These are phyloP conservation scores for Pouteria glomerata DNA, from an alignment of 148 eudicot species.

Conservation along the genomic window DNA sequence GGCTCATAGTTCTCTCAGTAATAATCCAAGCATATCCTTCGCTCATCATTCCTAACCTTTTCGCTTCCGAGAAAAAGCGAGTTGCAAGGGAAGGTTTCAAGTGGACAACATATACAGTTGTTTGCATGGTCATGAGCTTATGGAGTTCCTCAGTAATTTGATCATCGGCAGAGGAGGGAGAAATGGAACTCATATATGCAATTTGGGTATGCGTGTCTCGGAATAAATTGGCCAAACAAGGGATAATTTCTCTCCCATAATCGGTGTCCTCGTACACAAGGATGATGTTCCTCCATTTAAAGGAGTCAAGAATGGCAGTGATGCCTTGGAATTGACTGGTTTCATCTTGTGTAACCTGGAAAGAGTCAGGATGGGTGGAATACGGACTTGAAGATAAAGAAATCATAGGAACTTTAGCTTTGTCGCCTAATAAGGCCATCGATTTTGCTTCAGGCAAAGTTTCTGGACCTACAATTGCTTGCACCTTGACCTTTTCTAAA, in stretches of 20 bases:
- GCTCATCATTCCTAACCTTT: slow-evolving; percentile 11
- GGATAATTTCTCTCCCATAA: background rate
- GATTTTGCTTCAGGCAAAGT: background rate
- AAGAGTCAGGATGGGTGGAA: background rate
- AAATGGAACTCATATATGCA: background rate
- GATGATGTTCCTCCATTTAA: background rate
- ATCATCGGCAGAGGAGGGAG: background rate
- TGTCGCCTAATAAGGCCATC: background rate
- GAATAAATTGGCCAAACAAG: background rate
- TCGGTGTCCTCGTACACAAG: background rate
- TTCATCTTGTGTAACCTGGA: background rate
- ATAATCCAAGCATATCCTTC: slow-evolving; percentile 17
- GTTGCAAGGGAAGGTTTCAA: background rate
- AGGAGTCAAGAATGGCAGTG: background rate
- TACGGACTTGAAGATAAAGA: background rate
- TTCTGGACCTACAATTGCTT: slow-evolving; percentile 3
- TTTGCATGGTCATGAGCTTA: background rate
- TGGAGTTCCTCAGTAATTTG: slow-evolving; percentile 3
- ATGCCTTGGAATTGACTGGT: background rate
- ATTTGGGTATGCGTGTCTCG: background rate
- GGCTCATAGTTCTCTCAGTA: background rate
- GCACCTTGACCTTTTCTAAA: slow-evolving; percentile 8
- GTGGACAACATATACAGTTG: slow-evolving; percentile 8
- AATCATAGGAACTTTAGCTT: slow-evolving; percentile 2
- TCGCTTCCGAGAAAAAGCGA: background rate